phyloP scores from a whole-genome alignment of 2,329 filamentous ascomycete species.

The Monilinia aucupariae region DNA sequence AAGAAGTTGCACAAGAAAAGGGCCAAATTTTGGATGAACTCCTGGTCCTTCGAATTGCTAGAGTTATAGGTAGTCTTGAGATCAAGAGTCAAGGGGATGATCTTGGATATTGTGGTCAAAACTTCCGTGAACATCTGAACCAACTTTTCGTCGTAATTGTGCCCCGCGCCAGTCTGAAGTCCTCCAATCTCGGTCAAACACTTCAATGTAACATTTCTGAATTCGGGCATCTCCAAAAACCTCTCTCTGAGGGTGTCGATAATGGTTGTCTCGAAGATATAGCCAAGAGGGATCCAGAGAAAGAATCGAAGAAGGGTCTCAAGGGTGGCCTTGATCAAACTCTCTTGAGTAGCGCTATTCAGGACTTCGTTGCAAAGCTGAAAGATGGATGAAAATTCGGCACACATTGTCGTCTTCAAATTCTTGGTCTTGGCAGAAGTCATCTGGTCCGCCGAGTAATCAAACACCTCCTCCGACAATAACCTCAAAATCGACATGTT shows the following conservation, averaged over 20 bases:
- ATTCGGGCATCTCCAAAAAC: conserved; percentile 89
- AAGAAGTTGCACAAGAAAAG: conserved; percentile 98
- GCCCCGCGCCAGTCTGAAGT: conserved; percentile 70
- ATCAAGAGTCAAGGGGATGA: conserved; percentile 85
- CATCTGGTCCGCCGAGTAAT: conserved; percentile 98
- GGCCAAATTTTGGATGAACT: conserved; percentile 95
- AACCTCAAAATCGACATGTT: conserved; percentile 98
- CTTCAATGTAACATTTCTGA: conserved; percentile 94
- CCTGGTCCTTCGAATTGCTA: conserved; percentile 89
- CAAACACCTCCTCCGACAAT: conserved; percentile 96
- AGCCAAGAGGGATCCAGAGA: conserved; percentile 98
- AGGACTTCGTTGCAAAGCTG: conserved; percentile 95
- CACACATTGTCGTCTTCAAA: conserved; percentile 97
- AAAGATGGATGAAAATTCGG: conserved; percentile 98
- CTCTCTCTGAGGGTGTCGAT: conserved; percentile 91
- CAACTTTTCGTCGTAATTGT: conserved; percentile 88
- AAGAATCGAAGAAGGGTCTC: conserved; percentile 94
- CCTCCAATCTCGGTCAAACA: conserved; percentile 96
- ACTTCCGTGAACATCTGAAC: conserved; percentile 99
- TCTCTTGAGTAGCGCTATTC: conserved; percentile 80
- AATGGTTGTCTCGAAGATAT: conserved; percentile 96
- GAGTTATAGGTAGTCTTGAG: conserved; percentile 85
- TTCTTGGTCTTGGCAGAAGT: conserved; percentile 96
- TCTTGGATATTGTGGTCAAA: conserved; percentile 83
- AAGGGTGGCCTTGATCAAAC: conserved; percentile 89